Evolutionary conservation across 495 filamentous ascomycete genomes (phyloP).

Genomic region (Trichoderma reesei): DNA sequence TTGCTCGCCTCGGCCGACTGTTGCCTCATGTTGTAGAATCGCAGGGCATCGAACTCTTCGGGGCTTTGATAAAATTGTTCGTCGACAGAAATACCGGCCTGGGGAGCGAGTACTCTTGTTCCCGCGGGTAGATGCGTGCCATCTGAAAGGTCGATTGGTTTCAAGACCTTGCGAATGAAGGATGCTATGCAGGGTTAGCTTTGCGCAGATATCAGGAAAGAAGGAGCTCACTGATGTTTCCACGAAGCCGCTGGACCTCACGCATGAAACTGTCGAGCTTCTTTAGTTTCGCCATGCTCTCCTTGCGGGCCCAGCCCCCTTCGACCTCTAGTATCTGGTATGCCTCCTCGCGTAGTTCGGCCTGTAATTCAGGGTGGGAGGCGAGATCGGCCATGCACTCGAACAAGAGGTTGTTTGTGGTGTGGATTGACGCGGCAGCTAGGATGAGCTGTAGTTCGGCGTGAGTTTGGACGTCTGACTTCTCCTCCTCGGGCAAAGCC

Average conservation of each 20-base stretch:
- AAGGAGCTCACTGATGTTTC: slow-evolving; percentile 28
- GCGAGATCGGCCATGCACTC: slow-evolving; percentile 40
- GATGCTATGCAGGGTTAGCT: slow-evolving; percentile 17
- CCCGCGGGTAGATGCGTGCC: slow-evolving; percentile 32
- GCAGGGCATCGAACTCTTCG: slow-evolving; percentile 42
- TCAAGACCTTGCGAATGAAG: slow-evolving; percentile 33
- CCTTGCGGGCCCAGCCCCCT: slow-evolving; percentile 27
- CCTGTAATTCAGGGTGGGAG: slow-evolving; percentile 39
- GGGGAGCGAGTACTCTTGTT: slow-evolving; percentile 26
- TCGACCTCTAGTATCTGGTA: slow-evolving; percentile 27
- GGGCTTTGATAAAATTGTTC: slow-evolving; percentile 26
- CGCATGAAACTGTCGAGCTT: slow-evolving; percentile 49
- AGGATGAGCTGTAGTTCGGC: slow-evolving; percentile 24
- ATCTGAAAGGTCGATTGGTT: slow-evolving; percentile 33
- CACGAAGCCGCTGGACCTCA: slow-evolving; percentile 38
- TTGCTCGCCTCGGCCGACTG: slow-evolving; percentile 20
- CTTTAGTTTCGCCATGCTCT: slow-evolving; percentile 28
- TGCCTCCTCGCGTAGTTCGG: slow-evolving; percentile 40
- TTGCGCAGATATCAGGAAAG: neutral
- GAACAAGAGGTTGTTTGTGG: slow-evolving; percentile 27
- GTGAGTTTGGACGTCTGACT: slow-evolving; percentile 21
- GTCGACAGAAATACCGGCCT: slow-evolving; percentile 25
- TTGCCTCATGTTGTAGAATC: slow-evolving; percentile 40
- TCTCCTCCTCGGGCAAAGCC: slow-evolving; percentile 23
- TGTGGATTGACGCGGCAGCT: slow-evolving; percentile 27